Evolutionary conservation across 2,329 filamentous ascomycete species (phyloP).

Genomic region (Diaporthe vaccinii): DNA sequence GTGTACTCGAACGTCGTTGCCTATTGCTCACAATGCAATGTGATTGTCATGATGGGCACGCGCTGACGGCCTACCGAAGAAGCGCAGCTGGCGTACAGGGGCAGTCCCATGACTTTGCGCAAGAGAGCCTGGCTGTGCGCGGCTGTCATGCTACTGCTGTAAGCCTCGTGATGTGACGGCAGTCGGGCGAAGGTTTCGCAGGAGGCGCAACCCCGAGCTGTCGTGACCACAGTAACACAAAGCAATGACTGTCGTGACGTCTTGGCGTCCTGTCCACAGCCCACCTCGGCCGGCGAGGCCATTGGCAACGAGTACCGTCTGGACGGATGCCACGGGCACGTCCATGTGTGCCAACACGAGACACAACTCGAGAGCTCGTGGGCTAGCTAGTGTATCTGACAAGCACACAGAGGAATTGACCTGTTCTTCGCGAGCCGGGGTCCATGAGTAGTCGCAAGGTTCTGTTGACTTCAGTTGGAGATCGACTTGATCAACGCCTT

Average conservation of each 20-base stretch:
- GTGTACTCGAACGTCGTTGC: background rate
- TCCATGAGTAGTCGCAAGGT: background rate
- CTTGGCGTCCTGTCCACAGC: slow-evolving; percentile 15
- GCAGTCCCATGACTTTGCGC: slow-evolving; percentile 19
- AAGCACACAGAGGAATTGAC: background rate
- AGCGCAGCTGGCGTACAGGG: slow-evolving; percentile 8
- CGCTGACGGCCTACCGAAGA: slow-evolving; percentile 7
- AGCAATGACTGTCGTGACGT: slow-evolving; percentile 17
- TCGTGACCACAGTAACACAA: slow-evolving; percentile 2
- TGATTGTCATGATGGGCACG: slow-evolving; percentile 25
- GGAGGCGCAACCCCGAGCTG: slow-evolving; percentile 4
- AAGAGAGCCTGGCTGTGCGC: slow-evolving; percentile 17
- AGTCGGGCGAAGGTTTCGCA: background rate
- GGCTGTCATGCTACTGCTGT: slow-evolving; percentile 30
- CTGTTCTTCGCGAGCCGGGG: background rate
- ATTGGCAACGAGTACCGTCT: background rate
- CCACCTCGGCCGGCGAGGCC: background rate
- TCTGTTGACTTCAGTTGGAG: slow-evolving; percentile 15
- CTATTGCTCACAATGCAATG: slow-evolving; percentile 20
- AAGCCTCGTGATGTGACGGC: slow-evolving; percentile 30
- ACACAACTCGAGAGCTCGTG: background rate
- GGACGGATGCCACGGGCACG: background rate
- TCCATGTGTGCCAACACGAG: background rate
- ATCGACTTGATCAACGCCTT: slow-evolving; percentile 32
- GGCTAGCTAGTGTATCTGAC: background rate